phyloP scores from a whole-genome alignment of 495 filamentous ascomycete genomes.

The Aspergillus sparsus region DNA sequence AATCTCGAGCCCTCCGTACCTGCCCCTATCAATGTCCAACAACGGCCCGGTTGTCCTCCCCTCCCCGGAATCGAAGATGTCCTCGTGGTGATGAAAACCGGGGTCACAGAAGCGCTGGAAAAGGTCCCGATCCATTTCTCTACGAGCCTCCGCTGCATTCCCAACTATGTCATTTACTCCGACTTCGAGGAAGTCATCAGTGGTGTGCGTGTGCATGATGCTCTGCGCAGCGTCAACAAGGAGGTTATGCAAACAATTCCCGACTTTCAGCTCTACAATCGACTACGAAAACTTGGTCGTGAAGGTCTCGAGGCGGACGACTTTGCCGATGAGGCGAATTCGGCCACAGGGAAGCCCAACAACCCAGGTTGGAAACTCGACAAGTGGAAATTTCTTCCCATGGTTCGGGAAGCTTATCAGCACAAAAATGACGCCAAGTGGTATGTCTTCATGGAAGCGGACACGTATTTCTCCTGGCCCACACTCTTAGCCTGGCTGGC shows the following conservation, averaged over 20 bases:
- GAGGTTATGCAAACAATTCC: constrained; percentile 36
- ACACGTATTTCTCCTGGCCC: constrained; percentile 66
- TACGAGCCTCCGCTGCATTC: constrained; percentile 54
- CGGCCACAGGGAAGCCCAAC: constrained; percentile 48
- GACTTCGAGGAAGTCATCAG: constrained; percentile 54
- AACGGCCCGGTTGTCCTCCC: constrained; percentile 33
- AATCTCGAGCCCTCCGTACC: constrained; percentile 23
- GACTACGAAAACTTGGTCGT: constrained; percentile 41
- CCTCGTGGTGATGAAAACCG: constrained; percentile 50
- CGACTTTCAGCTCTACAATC: constrained; percentile 57
- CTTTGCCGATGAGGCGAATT: constrained; percentile 47
- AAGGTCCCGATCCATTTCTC: constrained; percentile 53
- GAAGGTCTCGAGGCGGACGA: constrained; percentile 43
- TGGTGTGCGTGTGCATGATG: constrained; percentile 51
- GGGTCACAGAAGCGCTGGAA: constrained; percentile 45
- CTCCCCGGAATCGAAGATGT: constrained; percentile 47
- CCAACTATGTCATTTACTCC: constrained; percentile 57
- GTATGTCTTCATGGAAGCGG: constrained; percentile 71
- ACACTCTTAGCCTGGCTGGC: constrained; percentile 60
- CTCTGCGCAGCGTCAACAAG: constrained; percentile 43
- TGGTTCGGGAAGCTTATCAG: constrained; percentile 50
- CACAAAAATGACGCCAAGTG: constrained; percentile 56
- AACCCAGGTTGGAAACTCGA: constrained; percentile 59
- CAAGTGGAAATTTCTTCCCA: constrained; percentile 62
- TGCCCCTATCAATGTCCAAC: constrained; percentile 17